A percentile compares a stretch with the other conserved stretches of the same genome.
phyloP scores from a whole-genome alignment of 1,139 yeast genomes.

The Geotrichum siamense region DNA sequence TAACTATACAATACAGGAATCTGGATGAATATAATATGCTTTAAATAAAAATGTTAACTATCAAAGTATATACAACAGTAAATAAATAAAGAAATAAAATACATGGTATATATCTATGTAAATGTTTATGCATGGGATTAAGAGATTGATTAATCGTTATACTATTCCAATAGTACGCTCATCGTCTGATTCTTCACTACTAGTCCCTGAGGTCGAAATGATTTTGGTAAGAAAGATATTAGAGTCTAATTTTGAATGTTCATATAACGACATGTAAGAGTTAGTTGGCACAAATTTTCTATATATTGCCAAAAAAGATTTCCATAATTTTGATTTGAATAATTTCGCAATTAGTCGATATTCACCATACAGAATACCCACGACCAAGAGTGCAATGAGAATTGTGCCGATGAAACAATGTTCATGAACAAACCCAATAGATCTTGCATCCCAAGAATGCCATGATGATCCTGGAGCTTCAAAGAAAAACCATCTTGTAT shows the following conservation, averaged over 20 bases:
- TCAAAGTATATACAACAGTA: neutral
- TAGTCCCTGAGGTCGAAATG: too few relatives aligned
- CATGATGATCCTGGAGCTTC: conserved; percentile 78
- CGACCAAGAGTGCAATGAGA: conserved; percentile 52
- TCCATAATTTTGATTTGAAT: neutral
- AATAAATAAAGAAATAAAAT: neutral
- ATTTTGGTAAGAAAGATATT: too few relatives aligned
- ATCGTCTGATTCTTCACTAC: conserved; percentile 3
- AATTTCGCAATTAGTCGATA: neutral
- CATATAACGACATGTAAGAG: too few relatives aligned
- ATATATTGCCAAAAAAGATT: too few relatives aligned
- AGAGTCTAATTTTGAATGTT: too few relatives aligned
- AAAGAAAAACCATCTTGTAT: conserved; percentile 45
- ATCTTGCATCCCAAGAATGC: conserved; percentile 79
- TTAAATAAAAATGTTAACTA: too few relatives aligned
- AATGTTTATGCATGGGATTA: too few relatives aligned
- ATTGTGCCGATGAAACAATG: conserved; percentile 65
- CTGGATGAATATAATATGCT: too few relatives aligned
- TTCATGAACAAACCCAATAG: conserved; percentile 59
- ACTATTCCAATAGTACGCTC: neutral
- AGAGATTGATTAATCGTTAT: too few relatives aligned
- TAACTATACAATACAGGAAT: too few relatives aligned
- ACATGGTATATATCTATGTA: too few relatives aligned
- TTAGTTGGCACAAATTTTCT: too few relatives aligned
- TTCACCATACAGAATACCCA: conserved; percentile 44